These are phyloP conservation scores for Hippophae gyantsensis DNA, from an alignment of 306 rosid species.

Conservation along the genomic window DNA sequence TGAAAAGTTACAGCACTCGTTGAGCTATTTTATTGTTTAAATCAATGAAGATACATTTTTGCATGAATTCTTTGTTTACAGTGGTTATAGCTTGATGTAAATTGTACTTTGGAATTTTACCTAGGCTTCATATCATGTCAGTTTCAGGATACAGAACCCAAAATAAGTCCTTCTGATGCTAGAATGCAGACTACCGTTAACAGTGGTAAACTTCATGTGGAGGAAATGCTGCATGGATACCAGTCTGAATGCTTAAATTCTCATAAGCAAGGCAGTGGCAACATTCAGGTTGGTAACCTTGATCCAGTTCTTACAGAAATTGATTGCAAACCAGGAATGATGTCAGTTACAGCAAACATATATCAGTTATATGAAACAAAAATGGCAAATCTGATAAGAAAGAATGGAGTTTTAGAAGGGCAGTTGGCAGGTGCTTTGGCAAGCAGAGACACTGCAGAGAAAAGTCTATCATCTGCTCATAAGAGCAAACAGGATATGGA, in stretches of 20 bases:
- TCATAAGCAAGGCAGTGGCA: constrained; percentile 38
- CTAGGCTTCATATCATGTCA: not conserved
- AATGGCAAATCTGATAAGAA: constrained; percentile 55
- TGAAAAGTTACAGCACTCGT: no score
- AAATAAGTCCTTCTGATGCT: constrained; percentile 30
- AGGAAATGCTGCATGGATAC: constrained; percentile 28
- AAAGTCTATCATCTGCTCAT: constrained; percentile 50
- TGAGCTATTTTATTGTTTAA: no score
- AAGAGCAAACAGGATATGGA: constrained; percentile 70
- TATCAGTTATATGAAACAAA: constrained; percentile 65
- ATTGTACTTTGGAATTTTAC: no score
- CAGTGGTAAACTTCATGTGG: constrained; percentile 41
- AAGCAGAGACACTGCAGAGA: constrained; percentile 68
- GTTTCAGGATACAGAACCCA: constrained; percentile 49
- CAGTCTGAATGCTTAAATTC: constrained; percentile 42
- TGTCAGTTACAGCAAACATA: constrained; percentile 48
- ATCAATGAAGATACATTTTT: no score
- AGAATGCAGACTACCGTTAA: constrained; percentile 30
- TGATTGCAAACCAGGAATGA: constrained; percentile 38
- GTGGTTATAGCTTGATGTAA: no score
- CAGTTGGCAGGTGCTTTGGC: constrained; percentile 69
- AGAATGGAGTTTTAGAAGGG: constrained; percentile 69
- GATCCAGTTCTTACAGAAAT: constrained; percentile 37
- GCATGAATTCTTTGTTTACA: no score
- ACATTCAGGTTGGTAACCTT: constrained; percentile 29